Conservation (phyloP, 2,329 filamentous ascomycete species). For the Claviceps fusiformis region DNA sequence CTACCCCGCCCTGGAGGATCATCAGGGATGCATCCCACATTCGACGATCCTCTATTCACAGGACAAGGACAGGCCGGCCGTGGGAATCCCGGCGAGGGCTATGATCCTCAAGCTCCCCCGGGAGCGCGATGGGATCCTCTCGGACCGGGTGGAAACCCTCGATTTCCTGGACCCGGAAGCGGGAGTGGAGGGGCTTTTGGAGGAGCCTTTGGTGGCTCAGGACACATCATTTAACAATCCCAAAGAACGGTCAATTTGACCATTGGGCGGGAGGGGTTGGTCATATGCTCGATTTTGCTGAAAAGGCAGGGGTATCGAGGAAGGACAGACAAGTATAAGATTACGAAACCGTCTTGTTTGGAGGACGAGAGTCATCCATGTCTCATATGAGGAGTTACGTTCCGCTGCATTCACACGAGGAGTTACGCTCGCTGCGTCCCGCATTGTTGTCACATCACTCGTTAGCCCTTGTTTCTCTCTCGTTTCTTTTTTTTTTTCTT, state of each 20-base stretch:
- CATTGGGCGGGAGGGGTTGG: background rate
- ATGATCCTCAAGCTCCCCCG: conserved; percentile 62
- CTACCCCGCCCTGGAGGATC: conserved; percentile 44
- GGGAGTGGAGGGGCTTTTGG: conserved; percentile 25
- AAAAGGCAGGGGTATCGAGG: background rate
- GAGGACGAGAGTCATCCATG: background rate
- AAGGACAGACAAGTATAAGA: background rate
- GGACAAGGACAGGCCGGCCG: conserved; percentile 38
- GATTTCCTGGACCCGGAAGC: conserved; percentile 31
- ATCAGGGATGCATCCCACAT: conserved; percentile 90
- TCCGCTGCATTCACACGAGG: background rate
- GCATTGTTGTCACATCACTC: background rate
- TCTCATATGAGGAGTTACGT: background rate
- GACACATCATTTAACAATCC: conserved; percentile 17
- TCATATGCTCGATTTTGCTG: background rate
- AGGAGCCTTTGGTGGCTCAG: conserved; percentile 25
- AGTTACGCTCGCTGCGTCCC: background rate
- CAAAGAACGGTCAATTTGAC: background rate
- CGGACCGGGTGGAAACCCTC: conserved; percentile 47
- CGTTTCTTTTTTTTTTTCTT: background rate
- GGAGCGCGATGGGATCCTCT: conserved; percentile 87
- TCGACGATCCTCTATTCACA: conserved; percentile 77
- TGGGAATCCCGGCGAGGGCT: conserved; percentile 20
- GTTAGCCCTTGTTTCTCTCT: background rate
- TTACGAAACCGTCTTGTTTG: background rate